Conservation (phyloP, 169 alveolate species). For the Hepatocystis sp. region DNA sequence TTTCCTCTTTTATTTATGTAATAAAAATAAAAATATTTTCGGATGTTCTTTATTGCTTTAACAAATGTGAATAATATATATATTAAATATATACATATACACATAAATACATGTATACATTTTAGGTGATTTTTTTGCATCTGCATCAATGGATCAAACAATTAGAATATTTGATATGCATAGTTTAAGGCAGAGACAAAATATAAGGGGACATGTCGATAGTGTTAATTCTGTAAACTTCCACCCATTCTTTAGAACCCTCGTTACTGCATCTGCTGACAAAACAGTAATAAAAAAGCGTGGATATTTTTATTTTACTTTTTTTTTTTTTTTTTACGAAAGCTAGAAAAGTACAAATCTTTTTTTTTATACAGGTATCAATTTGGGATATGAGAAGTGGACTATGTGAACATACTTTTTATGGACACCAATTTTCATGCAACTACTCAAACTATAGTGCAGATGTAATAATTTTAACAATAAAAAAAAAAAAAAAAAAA, state of each 20-base stretch:
- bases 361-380: conserved; percentile 45
- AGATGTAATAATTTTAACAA: conserved; percentile 37
- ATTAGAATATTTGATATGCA: conserved; percentile 72
- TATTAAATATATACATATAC: too few species aligned
- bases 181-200: conserved; percentile 73
- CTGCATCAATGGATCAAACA: conserved; percentile 76
- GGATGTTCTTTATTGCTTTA: too few species aligned
- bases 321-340: conserved; percentile 7
- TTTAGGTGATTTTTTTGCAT: conserved; percentile 69
- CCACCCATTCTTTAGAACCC: conserved; percentile 62
- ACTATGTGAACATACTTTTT: conserved; percentile 65
- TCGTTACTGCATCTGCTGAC: conserved; percentile 69
- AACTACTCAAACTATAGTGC: conserved; percentile 50
- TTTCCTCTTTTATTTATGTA: too few species aligned
- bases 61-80: too few species aligned
- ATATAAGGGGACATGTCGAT: conserved; percentile 75
- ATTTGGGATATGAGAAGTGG: conserved; percentile 77
- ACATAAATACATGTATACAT: conserved; percentile 17
- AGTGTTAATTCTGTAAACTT: conserved; percentile 67
- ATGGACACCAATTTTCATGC: conserved; percentile 72
- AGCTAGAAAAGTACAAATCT: background rate
- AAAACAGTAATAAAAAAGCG: conserved; percentile 57
- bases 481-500: conserved; percentile 11
- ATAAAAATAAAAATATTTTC: too few species aligned
- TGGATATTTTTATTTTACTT: conserved; percentile 1